Percentiles rank a stretch among this genome's conserved stretches.
These are phyloP conservation scores for Lindgomyces ingoldianus DNA, from an alignment of 495 filamentous ascomycete genomes.

Conservation along the genomic window DNA sequence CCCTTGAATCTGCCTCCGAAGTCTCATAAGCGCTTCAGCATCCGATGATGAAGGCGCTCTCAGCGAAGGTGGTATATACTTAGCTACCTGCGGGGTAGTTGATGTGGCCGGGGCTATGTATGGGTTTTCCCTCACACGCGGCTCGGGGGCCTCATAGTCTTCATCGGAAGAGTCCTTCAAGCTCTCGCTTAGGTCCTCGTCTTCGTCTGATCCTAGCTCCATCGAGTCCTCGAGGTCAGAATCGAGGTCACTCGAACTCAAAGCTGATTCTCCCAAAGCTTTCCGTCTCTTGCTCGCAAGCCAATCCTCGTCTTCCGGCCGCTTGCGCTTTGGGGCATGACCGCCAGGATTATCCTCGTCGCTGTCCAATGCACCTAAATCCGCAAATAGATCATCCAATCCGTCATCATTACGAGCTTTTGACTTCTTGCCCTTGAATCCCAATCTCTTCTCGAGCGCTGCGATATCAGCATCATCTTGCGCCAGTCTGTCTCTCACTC, in stretches of 20 bases:
- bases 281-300: constrained; percentile 68
- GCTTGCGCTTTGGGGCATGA: constrained; percentile 53
- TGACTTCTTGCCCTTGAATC: constrained; percentile 75
- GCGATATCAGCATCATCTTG: constrained; percentile 87
- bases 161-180: constrained; percentile 47
- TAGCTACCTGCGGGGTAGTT: constrained; percentile 43
- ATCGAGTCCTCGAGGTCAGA: constrained; percentile 9
- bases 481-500: constrained; percentile 63
- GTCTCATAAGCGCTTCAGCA: constrained; percentile 64
- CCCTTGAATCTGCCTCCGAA: constrained; percentile 81
- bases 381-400: constrained; percentile 75
- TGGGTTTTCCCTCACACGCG: constrained; percentile 62
- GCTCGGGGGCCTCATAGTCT: constrained; percentile 25
- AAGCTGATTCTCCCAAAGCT: constrained; percentile 55
- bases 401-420: constrained; percentile 85
- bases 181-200: constrained; percentile 43
- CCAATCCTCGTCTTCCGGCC: constrained; percentile 56
- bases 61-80: constrained; percentile 90
- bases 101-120: constrained; percentile 58
- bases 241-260: constrained; percentile 45
- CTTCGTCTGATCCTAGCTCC: constrained; percentile 4
- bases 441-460: constrained; percentile 83
- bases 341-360: constrained; percentile 48
- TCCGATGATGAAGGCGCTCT: constrained; percentile 63
- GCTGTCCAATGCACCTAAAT: constrained; percentile 65